Conservation (phyloP, 2,329 filamentous ascomycete genomes). For the Chrysosporium queenslandicum region DNA sequence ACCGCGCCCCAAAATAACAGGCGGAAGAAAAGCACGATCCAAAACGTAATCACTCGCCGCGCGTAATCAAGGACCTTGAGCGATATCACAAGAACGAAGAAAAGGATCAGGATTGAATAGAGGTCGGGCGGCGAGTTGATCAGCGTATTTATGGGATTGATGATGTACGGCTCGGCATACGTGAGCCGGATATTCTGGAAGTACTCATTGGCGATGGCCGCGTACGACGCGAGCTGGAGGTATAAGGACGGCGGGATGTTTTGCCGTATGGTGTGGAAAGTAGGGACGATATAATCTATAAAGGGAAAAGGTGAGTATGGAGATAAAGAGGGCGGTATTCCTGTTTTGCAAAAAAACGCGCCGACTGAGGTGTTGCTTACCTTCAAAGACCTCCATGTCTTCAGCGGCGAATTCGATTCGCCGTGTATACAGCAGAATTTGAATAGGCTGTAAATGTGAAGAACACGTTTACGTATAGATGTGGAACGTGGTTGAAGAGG, state of each 20-base stretch:
- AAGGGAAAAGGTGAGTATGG: background rate
- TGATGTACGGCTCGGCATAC: slow-evolving; percentile 41
- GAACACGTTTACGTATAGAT: background rate
- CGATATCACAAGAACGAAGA: slow-evolving; percentile 53
- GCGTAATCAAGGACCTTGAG: slow-evolving; percentile 58
- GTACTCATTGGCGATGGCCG: slow-evolving; percentile 18
- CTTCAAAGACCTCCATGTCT: slow-evolving; percentile 5
- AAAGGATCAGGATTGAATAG: slow-evolving; percentile 38
- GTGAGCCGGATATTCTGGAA: slow-evolving; percentile 20
- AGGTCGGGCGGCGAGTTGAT: slow-evolving; percentile 30
- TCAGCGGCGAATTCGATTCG: background rate
- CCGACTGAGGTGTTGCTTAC: background rate
- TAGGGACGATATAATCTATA: slow-evolving; percentile 19
- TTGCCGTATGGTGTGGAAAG: slow-evolving; percentile 16
- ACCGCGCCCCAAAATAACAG: slow-evolving; percentile 56
- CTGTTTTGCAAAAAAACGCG: background rate
- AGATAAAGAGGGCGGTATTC: too few relatives aligned
- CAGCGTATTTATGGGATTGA: slow-evolving; percentile 30
- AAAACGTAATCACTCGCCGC: slow-evolving; percentile 63
- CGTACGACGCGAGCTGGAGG: slow-evolving; percentile 16
- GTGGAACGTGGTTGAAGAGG: background rate
- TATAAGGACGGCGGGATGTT: slow-evolving; percentile 18
- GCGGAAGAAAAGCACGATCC: slow-evolving; percentile 57
- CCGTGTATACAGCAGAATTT: background rate
- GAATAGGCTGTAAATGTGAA: background rate